Base-by-base conservation (phyloP, 306 rosid species). In the Vigna radiata region DNA sequence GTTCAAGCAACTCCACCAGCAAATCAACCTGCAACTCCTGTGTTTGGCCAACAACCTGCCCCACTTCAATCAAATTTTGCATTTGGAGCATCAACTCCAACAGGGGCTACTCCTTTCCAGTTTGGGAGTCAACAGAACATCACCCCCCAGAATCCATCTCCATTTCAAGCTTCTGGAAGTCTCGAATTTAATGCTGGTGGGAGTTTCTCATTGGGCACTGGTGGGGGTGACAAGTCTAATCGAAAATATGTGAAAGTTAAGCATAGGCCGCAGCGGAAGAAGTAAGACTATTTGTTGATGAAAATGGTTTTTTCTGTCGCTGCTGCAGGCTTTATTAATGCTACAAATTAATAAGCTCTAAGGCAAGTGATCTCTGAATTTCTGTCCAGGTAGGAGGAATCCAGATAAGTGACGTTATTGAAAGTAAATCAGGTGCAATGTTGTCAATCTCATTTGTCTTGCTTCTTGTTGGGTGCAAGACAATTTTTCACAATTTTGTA, bases 201-300 rank as follows among this genome's bases (percentile, higher is more conserved):
- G 79, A 89, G 90, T 85, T 94, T 94, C 92, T 92, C 98, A 9
- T 61, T 92, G 83, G 98, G 98, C 6, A 78, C 92, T 1, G 91
- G 87, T 46, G 90, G 96, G 0, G 86, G 84, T 41, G 97, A 94
- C 80, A 90, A 94, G 85, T 41, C 93, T 9, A 86, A 82, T 67
- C 84, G 97, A 64, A 94, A 75, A 74, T 39, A 0, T 3, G 69
- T 90, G 59, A 92, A 41, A 78, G 83, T 87, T 48, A 87, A 77
- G 49, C 80, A 75, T 70, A 90, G 72, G 89, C n/a, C n/a, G n/a
- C 56, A 2, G 19, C 87, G 97, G 19, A 94, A 86, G 91, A 90
- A 94, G 89, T 92, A 73, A 82, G 74, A 62, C 44, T 55, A 44
- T 33, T 4, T 72, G 53, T 55, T 65, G 75, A 47, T 68, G 29